Conservation (phyloP, 305 asterid species). For the Fraxinus greggii region DNA sequence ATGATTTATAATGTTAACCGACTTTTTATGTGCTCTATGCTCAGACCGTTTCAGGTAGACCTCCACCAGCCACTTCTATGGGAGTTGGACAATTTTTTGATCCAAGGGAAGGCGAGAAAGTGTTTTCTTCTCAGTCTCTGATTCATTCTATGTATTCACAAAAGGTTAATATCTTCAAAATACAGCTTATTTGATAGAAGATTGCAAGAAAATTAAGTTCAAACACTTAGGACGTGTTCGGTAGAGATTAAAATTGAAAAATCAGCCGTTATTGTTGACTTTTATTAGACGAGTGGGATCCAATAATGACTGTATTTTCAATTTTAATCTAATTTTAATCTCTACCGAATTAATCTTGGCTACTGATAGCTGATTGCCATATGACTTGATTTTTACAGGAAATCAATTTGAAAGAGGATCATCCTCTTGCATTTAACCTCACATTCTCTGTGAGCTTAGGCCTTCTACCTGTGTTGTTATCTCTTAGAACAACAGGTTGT, state of each 20-base stretch:
- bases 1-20: constrained; percentile 22
- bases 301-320: no score
- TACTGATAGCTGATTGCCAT: constrained; percentile 21
- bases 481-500: constrained; percentile 80
- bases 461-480: constrained; percentile 73
- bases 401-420: constrained; percentile 71
- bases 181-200: constrained; percentile 21
- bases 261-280: no score
- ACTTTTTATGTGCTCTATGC: constrained; percentile 35
- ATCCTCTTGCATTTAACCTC: constrained; percentile 82
- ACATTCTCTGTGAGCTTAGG: constrained; percentile 88
- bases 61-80: constrained; percentile 99
- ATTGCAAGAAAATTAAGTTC: constrained; percentile 20
- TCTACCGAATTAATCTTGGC: no score
- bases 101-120: constrained; percentile 64
- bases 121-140: constrained; percentile 55
- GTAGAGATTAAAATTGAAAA: no score
- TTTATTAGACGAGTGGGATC: no score
- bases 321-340: no score
- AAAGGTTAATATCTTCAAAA: constrained; percentile 47
- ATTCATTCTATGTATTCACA: constrained; percentile 50
- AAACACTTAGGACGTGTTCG: no score
- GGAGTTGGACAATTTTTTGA: constrained; percentile 97
- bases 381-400: constrained; percentile 59
- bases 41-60: constrained; percentile 94